Conservation (phyloP, 2,329 filamentous ascomycete genomes). For the Ascochyta rabiei region DNA sequence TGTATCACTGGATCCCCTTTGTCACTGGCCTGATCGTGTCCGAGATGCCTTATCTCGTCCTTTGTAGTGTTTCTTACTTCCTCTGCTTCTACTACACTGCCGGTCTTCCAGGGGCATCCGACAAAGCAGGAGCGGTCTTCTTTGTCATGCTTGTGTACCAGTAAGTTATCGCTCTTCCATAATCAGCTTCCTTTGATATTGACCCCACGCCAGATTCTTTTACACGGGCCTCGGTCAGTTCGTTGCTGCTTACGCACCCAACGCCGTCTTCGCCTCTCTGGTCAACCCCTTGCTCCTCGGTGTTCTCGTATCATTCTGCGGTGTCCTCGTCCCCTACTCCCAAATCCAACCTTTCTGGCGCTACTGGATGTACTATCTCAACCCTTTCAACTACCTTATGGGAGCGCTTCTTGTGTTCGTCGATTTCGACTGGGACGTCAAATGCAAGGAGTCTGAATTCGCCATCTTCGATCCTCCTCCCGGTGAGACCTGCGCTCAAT, state of each 20-base stretch:
- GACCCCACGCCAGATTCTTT: background rate
- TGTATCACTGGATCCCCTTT: conserved; percentile 76
- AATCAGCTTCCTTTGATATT: background rate
- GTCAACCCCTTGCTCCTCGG: conserved; percentile 33
- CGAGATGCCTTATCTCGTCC: conserved; percentile 69
- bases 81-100: conserved; percentile 68
- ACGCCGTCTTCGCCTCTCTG: conserved; percentile 62
- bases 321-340: conserved; percentile 68
- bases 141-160: conserved; percentile 65
- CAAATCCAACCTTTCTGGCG: conserved; percentile 73
- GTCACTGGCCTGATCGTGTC: conserved; percentile 71
- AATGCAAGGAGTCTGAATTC: conserved; percentile 46
- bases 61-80: conserved; percentile 67
- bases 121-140: conserved; percentile 60
- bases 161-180: conserved; percentile 59
- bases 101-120: conserved; percentile 45
- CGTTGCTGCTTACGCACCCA: conserved; percentile 54
- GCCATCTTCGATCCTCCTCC: conserved; percentile 56
- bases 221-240: conserved; percentile 62
- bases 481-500: conserved; percentile 63
- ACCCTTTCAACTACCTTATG: conserved; percentile 54
- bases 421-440: conserved; percentile 50
- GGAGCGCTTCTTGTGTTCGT: conserved; percentile 49
- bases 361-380: conserved; percentile 51
- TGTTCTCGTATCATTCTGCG: conserved; percentile 35